Base-by-base conservation (phyloP, 2,329 filamentous ascomycete genomes). In the Capronia epimyces region DNA sequence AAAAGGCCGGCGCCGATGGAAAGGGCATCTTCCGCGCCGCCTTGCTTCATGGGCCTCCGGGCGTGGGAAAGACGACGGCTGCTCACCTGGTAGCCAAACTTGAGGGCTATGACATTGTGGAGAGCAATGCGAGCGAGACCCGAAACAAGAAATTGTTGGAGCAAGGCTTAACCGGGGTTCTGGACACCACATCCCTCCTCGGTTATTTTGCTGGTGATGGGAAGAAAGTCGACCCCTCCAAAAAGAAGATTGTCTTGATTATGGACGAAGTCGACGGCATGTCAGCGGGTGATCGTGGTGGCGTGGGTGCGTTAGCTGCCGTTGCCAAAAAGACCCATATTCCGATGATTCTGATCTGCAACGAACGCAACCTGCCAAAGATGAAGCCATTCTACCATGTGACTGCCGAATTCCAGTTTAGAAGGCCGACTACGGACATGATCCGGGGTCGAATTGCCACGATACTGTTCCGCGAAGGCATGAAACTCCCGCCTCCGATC, bases 251-350 rank as follows among this genome's bases (percentile, higher is more conserved):
- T 27, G 88, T 96, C 4, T 74, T 98, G 43, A 89, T 98, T 70
- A 97, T 98, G 93, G 93, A 98, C 62, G 93, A 98, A 70, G 93
- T 98, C 3, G 93, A 98, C 63, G 93, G 93, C 46, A 97, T 98
- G 93, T 97, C 91, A 55, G 90, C 89, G 29, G 93, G 93, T 65
- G 93, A 98, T 66, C 84, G 93, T 55, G 93, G 93, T 59, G 93
- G 93, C 67, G 93, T 98, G 42, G 93, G 90, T 44, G 93, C 93
- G 24, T 76, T 98, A 50, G 91, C 93, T 50, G 89, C 93, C 52
- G 86, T 95, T 47, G 96, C 91, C 76, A 95, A 87, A 72, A 96
- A 95, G 75, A 93, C 90, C 0, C 83, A 93, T 61, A 83, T 98
- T 20, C 93, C 93, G 1, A 84, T 98, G 66, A 97, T 98, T 60